phyloP scores from a whole-genome alignment of 345 rosid species.

The Aquilaria sinensis region DNA sequence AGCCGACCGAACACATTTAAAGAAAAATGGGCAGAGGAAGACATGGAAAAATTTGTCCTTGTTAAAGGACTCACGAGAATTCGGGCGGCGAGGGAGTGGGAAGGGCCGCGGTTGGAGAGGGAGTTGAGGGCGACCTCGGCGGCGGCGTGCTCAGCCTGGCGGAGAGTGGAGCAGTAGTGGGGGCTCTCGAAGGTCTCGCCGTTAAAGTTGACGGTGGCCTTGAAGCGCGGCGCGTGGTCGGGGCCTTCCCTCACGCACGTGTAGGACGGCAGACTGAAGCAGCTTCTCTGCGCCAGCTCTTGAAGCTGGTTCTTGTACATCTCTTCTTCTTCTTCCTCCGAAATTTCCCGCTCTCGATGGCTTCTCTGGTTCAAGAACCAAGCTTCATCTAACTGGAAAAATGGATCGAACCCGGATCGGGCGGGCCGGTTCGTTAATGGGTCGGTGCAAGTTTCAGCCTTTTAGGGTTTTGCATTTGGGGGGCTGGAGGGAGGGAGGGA shows the following conservation, averaged over 20 bases:
- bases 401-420: constrained; percentile 23
- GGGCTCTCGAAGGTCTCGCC: constrained; percentile 98
- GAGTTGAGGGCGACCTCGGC: constrained; percentile 95
- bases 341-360: background rate
- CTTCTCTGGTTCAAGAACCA: background rate
- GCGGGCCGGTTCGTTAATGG: constrained; percentile 18
- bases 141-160: constrained; percentile 99
- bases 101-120: constrained; percentile 90
- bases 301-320: constrained; percentile 99
- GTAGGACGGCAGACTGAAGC: constrained; percentile 90
- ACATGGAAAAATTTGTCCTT: background rate
- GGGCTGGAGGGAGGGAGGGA: background rate
- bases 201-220: constrained; percentile 93
- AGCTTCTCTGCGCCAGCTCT: constrained; percentile 99
- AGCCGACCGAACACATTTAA: background rate
- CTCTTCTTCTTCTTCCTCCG: constrained; percentile 17
- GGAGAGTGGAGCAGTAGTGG: constrained; percentile 93
- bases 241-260: constrained; percentile 97
- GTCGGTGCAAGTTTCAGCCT: constrained; percentile 22
- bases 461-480: constrained; percentile 33
- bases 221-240: constrained; percentile 98
- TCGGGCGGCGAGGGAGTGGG: constrained; percentile 97
- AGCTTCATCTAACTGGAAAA: background rate
- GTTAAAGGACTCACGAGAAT: constrained; percentile 54
- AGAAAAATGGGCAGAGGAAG: background rate